Evolutionary conservation across 2,329 filamentous ascomycete species (phyloP).

Genomic region (Waltergamsia citrina): DNA sequence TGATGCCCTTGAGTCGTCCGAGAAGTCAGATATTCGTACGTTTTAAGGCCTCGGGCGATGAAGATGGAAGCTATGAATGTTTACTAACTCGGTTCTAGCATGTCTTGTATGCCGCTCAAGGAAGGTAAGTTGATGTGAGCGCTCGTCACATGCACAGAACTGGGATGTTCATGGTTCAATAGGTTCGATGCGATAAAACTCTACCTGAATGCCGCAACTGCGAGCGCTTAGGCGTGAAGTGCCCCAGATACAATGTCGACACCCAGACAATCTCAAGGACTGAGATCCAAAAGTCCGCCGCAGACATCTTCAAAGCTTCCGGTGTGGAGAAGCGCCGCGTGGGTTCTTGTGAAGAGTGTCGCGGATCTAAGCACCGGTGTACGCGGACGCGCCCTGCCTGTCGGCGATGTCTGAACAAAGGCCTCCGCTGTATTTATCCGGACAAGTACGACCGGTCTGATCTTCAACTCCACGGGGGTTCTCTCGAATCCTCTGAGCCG

Average conservation of each 20-base stretch:
- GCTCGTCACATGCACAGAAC: not conserved
- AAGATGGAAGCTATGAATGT: not conserved
- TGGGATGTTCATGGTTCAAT: not conserved
- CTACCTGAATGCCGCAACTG: slow-evolving; percentile 10
- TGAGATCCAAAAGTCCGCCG: slow-evolving; percentile 12
- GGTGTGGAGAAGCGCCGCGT: slow-evolving; percentile 16
- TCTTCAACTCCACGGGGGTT: not conserved
- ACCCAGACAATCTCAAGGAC: slow-evolving; percentile 10
- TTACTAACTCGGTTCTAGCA: slow-evolving; percentile 2
- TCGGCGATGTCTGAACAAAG: slow-evolving; percentile 11
- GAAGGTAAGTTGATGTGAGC: slow-evolving; percentile 5
- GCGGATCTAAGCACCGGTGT: slow-evolving; percentile 15
- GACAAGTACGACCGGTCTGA: slow-evolving; percentile 1
- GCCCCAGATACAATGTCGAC: slow-evolving; percentile 13
- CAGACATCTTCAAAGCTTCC: slow-evolving; percentile 15
- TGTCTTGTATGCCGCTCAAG: slow-evolving; percentile 9
- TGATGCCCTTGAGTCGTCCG: not conserved
- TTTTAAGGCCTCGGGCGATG: not conserved
- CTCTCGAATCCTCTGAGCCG: not conserved
- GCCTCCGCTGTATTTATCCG: slow-evolving; percentile 2
- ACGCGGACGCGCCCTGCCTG: slow-evolving; percentile 14
- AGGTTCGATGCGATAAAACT: slow-evolving; percentile 15
- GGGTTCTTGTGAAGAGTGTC: slow-evolving; percentile 16
- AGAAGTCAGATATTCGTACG: not conserved
- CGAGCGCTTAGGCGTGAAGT: slow-evolving; percentile 13